phyloP scores from a whole-genome alignment of 2,329 filamentous ascomycete species.

The Didymella pomorum region DNA sequence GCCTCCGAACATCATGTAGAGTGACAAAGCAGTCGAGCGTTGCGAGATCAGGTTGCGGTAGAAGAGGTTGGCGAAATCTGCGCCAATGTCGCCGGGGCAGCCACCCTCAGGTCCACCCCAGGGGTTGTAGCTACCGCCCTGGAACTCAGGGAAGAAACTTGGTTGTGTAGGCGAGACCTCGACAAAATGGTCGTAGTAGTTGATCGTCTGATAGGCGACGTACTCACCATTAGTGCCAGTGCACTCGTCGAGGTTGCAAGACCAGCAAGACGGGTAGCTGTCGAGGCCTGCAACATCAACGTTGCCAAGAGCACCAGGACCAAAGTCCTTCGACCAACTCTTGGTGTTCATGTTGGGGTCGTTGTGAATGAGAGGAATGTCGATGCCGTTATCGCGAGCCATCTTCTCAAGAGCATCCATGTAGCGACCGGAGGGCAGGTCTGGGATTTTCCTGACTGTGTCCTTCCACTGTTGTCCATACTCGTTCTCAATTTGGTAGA shows the following conservation, averaged over 20 bases:
- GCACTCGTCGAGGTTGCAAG: constrained; percentile 68
- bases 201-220: constrained; percentile 61
- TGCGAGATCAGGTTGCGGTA: constrained; percentile 70
- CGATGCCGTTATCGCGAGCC: constrained; percentile 65
- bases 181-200: constrained; percentile 59
- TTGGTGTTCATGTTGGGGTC: constrained; percentile 66
- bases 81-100: constrained; percentile 62
- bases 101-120: constrained; percentile 68
- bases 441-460: constrained; percentile 53
- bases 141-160: constrained; percentile 66
- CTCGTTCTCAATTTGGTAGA: constrained; percentile 68
- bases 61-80: constrained; percentile 69
- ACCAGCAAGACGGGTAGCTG: constrained; percentile 66
- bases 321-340: constrained; percentile 69
- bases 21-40: constrained; percentile 65
- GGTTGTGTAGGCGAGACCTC: constrained; percentile 57
- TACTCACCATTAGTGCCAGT: constrained; percentile 65
- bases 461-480: constrained; percentile 54
- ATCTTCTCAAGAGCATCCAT: constrained; percentile 65
- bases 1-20: constrained; percentile 72
- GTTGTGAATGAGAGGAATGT: constrained; percentile 66
- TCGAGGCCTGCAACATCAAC: constrained; percentile 64
- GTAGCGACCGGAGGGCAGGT: constrained; percentile 60
- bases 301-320: constrained; percentile 60
- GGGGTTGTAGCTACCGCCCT: constrained; percentile 67